Evolutionary conservation across 352 stramenopile genomes (phyloP).

Genomic region (Phytophthora tentaculata): DNA sequence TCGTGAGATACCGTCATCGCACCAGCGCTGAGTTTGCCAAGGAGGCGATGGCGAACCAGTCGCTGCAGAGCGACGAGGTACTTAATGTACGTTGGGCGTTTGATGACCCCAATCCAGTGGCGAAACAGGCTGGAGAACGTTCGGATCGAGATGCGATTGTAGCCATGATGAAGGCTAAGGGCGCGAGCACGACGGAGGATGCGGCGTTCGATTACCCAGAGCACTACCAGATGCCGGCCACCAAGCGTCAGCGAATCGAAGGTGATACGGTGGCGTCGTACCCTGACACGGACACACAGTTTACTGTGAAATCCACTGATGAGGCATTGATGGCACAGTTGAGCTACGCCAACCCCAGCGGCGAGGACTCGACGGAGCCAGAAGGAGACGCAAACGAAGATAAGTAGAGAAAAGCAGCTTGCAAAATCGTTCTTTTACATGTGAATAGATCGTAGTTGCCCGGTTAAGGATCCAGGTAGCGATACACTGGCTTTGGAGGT

Average conservation of each 20-base stretch:
- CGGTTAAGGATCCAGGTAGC: slow-evolving; percentile 44
- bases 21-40: slow-evolving; percentile 86
- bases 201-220: slow-evolving; percentile 83
- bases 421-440: slow-evolving; percentile 27
- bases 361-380: slow-evolving; percentile 23
- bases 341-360: slow-evolving; percentile 63
- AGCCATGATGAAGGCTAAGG: slow-evolving; percentile 80
- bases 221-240: slow-evolving; percentile 74
- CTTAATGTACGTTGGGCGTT: slow-evolving; percentile 94
- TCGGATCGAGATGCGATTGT: slow-evolving; percentile 91
- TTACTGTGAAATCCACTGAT: slow-evolving; percentile 22
- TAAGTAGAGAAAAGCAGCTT: slow-evolving; percentile 11
- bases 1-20: slow-evolving; percentile 87
- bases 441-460: slow-evolving; percentile 20
- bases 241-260: slow-evolving; percentile 75
- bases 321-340: slow-evolving; percentile 56
- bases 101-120: slow-evolving; percentile 94
- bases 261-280: slow-evolving; percentile 72
- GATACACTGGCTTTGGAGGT: slow-evolving; percentile 47
- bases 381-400: slow-evolving; percentile 17
- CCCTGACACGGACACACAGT: slow-evolving; percentile 76
- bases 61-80: slow-evolving; percentile 87
- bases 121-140: slow-evolving; percentile 85
- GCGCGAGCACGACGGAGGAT: slow-evolving; percentile 55
- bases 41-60: slow-evolving; percentile 92